Evolutionary conservation across 2,329 filamentous ascomycete species (phyloP).

Genomic region (Colletotrichum tropicale): DNA sequence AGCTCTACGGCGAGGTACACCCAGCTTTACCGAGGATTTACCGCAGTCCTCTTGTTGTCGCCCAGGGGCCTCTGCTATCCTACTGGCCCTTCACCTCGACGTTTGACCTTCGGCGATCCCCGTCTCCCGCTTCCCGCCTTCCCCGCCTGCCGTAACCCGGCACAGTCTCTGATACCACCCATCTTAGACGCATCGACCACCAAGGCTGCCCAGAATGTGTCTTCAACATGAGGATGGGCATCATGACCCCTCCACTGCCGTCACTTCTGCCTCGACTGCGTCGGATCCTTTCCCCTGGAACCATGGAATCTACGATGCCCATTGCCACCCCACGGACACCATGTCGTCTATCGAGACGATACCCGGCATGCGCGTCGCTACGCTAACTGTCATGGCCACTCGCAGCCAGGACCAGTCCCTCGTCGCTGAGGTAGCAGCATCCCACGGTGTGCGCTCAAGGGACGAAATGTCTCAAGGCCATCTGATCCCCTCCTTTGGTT

Average conservation of each 20-base stretch:
- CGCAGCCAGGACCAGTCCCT: slow-evolving; percentile 77
- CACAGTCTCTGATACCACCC: not conserved
- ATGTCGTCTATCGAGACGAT: slow-evolving; percentile 66
- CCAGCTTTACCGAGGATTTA: not conserved
- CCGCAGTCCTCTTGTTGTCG: not conserved
- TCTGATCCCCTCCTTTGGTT: slow-evolving; percentile 76
- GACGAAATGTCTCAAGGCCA: slow-evolving; percentile 22
- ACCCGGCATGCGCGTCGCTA: slow-evolving; percentile 67
- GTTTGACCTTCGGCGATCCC: not conserved
- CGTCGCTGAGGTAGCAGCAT: slow-evolving; percentile 64
- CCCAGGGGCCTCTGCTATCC: not conserved
- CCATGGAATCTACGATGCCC: slow-evolving; percentile 75
- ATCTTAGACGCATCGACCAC: not conserved
- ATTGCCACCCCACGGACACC: slow-evolving; percentile 85
- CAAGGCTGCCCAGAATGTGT: slow-evolving; percentile 10
- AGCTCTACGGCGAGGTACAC: not conserved
- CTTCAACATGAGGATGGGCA: not conserved
- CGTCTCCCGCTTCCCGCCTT: not conserved
- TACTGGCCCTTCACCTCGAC: not conserved
- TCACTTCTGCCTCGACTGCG: not conserved
- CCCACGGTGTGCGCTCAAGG: slow-evolving; percentile 50
- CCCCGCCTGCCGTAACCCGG: not conserved
- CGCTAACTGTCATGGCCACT: slow-evolving; percentile 79
- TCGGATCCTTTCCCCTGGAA: slow-evolving; percentile 67
- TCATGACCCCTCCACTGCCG: not conserved